Base-by-base conservation (phyloP, 2,329 filamentous ascomycete genomes). In the Phaeoacremonium minimum region DNA sequence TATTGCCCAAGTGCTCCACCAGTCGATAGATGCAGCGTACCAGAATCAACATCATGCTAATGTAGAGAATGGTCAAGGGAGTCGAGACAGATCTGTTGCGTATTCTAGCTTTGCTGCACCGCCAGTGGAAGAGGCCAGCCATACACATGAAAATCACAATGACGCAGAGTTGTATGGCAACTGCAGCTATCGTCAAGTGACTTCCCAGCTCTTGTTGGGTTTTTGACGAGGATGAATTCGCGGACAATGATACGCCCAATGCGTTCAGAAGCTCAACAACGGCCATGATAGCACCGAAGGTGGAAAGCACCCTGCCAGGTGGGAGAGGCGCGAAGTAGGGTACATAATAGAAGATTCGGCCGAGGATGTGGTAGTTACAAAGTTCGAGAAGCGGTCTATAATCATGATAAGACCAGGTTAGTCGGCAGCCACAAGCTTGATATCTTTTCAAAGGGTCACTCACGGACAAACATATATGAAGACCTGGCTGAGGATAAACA, bases 21-120 rank as follows among this genome's bases (percentile, higher is more conserved):
- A 75, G 63, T 8, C 77, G 69, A 49, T 68, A 82, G 38, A 80
- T 64, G 38, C 75, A 80, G 17, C 77, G 68, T 2, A 63, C 52
- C 6, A 70, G 54, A 38, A 81, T 71, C 32, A 80, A 55, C 0
- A 47, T 36, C 7, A 67, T 67, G 40, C 67, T 73, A 18, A 56
- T 48, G 47, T 80, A 80, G 2, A 82, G 60, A 11, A 68, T 72
- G 35, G 58, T 48, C 5, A 80, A 55, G 3, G 61, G 51, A 18
- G 46, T 53, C 28, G 46, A 45, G 20, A 69, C 52, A 18, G 51
- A 53, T 14, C 46, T 44, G 41, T 55, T 56, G 35, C 35, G 50
- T 42, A 61, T 56, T 15, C 54, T 59, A 31, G 61, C 60, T 36
- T 41, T 50, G 32, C 46, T 44, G 42, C 67, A 73, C 19, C 62